Evolutionary conservation across 176 grass and related monocot genomes (phyloP).

Genomic region (Eremochloa ophiuroides): DNA sequence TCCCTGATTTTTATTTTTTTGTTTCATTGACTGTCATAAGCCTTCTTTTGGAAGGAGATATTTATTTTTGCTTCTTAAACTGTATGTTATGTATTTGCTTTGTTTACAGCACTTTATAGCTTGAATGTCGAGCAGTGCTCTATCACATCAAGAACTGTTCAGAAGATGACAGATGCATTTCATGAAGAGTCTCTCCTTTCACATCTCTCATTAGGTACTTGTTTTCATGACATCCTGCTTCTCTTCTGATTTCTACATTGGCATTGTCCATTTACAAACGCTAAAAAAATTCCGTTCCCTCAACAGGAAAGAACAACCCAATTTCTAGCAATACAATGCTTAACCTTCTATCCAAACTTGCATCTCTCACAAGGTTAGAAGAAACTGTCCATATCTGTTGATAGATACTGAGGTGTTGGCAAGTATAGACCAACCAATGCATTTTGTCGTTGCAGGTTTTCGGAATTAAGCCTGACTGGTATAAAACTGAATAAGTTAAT

Average conservation of each 20-base stretch:
- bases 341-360: slow-evolving; percentile 78
- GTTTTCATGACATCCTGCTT: neutral
- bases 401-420: neutral
- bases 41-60: neutral
- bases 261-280: slow-evolving; percentile 22
- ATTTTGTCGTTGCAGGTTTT: slow-evolving; percentile 59
- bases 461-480: slow-evolving; percentile 81
- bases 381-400: slow-evolving; percentile 25
- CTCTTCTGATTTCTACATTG: slow-evolving; percentile 3
- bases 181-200: slow-evolving; percentile 76
- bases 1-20: neutral
- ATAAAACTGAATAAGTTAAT: slow-evolving; percentile 80
- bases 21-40: neutral
- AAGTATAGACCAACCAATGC: slow-evolving; percentile 22
- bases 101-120: slow-evolving; percentile 75
- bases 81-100: slow-evolving; percentile 17
- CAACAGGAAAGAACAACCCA: slow-evolving; percentile 83
- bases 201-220: slow-evolving; percentile 89
- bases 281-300: slow-evolving; percentile 5
- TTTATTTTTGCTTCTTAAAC: slow-evolving; percentile 15
- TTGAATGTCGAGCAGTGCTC: slow-evolving; percentile 93
- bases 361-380: slow-evolving; percentile 77
- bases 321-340: slow-evolving; percentile 87
- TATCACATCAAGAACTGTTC: slow-evolving; percentile 89
- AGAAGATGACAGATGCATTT: slow-evolving; percentile 84